phyloP scores from a whole-genome alignment of 2,329 filamentous ascomycete species.

The Taxawa tesnikishii region DNA sequence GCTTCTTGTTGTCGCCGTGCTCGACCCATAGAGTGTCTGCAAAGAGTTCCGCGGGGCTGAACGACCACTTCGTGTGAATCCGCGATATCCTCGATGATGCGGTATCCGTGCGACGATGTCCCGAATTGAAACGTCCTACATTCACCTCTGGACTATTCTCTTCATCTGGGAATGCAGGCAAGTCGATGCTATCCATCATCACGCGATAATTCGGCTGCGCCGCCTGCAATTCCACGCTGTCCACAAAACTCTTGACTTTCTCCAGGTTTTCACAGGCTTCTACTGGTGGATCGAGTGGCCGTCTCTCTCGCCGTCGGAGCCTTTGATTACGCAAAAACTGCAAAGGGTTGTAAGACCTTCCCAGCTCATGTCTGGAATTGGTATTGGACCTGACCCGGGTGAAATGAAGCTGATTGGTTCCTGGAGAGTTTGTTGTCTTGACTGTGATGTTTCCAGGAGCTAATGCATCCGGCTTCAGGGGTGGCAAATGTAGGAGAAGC shows the following conservation, averaged over 20 bases:
- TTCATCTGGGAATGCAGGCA: slow-evolving; percentile 15
- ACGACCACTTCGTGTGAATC: slow-evolving; percentile 72
- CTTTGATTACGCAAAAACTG: slow-evolving; percentile 89
- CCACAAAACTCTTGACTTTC: slow-evolving; percentile 64
- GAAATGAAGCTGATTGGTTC: slow-evolving; percentile 26
- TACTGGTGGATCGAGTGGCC: slow-evolving; percentile 57
- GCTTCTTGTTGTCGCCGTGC: slow-evolving; percentile 62
- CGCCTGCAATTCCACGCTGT: slow-evolving; percentile 46
- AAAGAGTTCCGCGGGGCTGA: slow-evolving; percentile 72
- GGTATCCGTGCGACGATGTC: slow-evolving; percentile 25
- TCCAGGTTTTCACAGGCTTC: slow-evolving; percentile 67
- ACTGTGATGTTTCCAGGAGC: slow-evolving; percentile 29
- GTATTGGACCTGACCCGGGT: slow-evolving; percentile 24
- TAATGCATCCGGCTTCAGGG: slow-evolving; percentile 43
- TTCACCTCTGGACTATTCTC: slow-evolving; percentile 6
- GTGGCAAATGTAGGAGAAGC: slow-evolving; percentile 66
- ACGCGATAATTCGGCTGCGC: slow-evolving; percentile 22
- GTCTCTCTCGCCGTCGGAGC: slow-evolving; percentile 66
- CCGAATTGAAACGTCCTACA: slow-evolving; percentile 2
- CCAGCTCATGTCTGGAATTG: slow-evolving; percentile 32
- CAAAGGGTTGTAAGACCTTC: slow-evolving; percentile 76
- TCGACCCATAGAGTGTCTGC: slow-evolving; percentile 89
- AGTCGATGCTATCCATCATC: slow-evolving; percentile 18
- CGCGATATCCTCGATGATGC: slow-evolving; percentile 50
- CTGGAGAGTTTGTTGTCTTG: slow-evolving; percentile 26